A percentile compares a stretch with the other conserved stretches of the same genome.
Evolutionary conservation across 192 early-diverging fungal genomes (phyloP).

Genomic region (Coemansia sp.): DNA sequence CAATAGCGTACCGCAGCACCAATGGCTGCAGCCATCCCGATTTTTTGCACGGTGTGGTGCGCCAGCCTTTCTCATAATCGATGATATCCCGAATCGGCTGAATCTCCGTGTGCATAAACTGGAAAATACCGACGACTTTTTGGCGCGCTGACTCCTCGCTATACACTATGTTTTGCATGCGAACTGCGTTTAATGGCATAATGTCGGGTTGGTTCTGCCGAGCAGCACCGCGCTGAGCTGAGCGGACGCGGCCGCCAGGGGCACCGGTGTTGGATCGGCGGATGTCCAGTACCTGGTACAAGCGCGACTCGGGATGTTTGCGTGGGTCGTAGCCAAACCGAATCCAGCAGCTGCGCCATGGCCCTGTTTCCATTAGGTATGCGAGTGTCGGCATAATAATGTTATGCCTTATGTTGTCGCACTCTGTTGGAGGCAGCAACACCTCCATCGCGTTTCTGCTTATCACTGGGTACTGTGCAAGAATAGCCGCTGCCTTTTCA

Average conservation of each 20-base stretch:
- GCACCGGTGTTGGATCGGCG: conserved; percentile 7
- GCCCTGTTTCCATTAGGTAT: conserved; percentile 38
- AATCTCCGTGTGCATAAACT: conserved; percentile 29
- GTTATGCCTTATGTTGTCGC: conserved; percentile 9
- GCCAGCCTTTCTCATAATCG: conserved; percentile 29
- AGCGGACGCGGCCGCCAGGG: conserved; percentile 2
- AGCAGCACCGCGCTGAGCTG: neutral
- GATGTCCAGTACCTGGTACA: conserved; percentile 49
- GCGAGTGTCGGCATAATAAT: conserved; percentile 27
- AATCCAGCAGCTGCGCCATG: conserved; percentile 56
- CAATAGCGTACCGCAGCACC: conserved; percentile 18
- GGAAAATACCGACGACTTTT: conserved; percentile 33
- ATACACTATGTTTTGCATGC: conserved; percentile 17
- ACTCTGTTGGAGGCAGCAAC: conserved; percentile 22
- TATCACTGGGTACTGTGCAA: conserved; percentile 33
- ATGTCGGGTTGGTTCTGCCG: neutral
- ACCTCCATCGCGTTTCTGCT: conserved; percentile 42
- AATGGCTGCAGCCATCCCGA: conserved; percentile 47
- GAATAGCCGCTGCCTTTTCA: conserved; percentile 18
- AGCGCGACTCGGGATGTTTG: conserved; percentile 32
- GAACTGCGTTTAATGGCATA: conserved; percentile 8
- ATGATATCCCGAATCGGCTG: conserved; percentile 27
- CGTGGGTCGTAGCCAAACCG: conserved; percentile 53
- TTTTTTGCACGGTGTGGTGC: conserved; percentile 23
- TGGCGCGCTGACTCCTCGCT: conserved; percentile 26